A percentile compares a stretch with the other conserved stretches of the same genome.
These are phyloP conservation scores for Leccinum boreale DNA, from an alignment of 768 basidiomycete species.

Conservation along the genomic window DNA sequence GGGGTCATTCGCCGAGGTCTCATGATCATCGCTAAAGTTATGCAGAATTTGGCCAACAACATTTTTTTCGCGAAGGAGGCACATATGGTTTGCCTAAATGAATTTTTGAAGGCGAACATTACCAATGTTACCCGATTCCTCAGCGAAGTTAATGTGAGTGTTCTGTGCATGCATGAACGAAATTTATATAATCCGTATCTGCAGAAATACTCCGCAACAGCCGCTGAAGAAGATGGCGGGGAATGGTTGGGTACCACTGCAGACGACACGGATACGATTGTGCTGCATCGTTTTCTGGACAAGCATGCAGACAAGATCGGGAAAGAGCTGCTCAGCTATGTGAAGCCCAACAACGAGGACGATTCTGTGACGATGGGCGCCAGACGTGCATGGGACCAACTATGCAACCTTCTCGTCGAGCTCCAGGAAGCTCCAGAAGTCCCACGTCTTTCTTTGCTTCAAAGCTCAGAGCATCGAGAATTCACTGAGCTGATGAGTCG, in stretches of 20 bases:
- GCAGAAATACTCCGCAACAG: slow-evolving; percentile 42
- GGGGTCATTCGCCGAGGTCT: slow-evolving; percentile 68
- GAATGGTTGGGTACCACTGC: slow-evolving; percentile 75
- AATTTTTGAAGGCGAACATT: slow-evolving; percentile 69
- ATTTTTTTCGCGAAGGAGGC: slow-evolving; percentile 90
- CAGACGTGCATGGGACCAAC: slow-evolving; percentile 80
- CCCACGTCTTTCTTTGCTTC: slow-evolving; percentile 52
- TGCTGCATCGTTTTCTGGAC: slow-evolving; percentile 80
- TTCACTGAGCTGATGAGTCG: slow-evolving; percentile 67
- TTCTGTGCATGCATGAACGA: background rate
- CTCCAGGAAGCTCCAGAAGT: slow-evolving; percentile 67
- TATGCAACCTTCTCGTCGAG: slow-evolving; percentile 79
- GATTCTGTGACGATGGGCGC: slow-evolving; percentile 55
- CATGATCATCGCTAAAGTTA: slow-evolving; percentile 85
- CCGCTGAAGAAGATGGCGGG: slow-evolving; percentile 59
- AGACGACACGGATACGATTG: slow-evolving; percentile 81
- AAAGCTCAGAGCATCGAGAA: slow-evolving; percentile 54
- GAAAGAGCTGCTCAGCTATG: slow-evolving; percentile 75
- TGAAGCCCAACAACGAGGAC: slow-evolving; percentile 55
- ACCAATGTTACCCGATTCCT: slow-evolving; percentile 72
- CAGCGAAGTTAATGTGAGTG: slow-evolving; percentile 65
- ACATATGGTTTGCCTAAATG: slow-evolving; percentile 78
- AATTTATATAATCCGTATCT: background rate
- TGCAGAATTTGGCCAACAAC: slow-evolving; percentile 93
- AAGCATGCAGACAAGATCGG: slow-evolving; percentile 86